These are phyloP conservation scores for Epichloe hybrida DNA, from an alignment of 2,329 filamentous ascomycete genomes.

Conservation along the genomic window DNA sequence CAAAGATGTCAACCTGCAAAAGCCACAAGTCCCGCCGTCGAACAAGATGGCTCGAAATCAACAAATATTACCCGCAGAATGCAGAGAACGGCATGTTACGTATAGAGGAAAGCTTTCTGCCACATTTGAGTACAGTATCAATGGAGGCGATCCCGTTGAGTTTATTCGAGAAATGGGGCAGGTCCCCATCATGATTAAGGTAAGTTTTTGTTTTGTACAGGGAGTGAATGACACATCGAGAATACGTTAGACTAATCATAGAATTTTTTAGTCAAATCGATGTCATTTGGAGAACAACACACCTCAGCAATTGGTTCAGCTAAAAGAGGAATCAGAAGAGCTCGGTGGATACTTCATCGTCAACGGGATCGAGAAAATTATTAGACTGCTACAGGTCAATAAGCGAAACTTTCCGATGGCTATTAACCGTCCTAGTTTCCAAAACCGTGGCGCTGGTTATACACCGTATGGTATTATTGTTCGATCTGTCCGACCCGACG, in stretches of 20 bases:
- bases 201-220: slow-evolving; percentile 24
- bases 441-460: slow-evolving; percentile 74
- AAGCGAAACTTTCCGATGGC: slow-evolving; percentile 91
- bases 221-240: not conserved
- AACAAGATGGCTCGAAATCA: slow-evolving; percentile 79
- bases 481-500: slow-evolving; percentile 86
- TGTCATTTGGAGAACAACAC: slow-evolving; percentile 83
- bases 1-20: slow-evolving; percentile 71
- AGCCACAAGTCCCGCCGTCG: slow-evolving; percentile 60
- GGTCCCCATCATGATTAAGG: slow-evolving; percentile 86
- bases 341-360: slow-evolving; percentile 94
- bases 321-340: slow-evolving; percentile 93
- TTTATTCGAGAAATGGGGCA: slow-evolving; percentile 75
- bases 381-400: slow-evolving; percentile 81
- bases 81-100: slow-evolving; percentile 81
- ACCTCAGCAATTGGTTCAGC: slow-evolving; percentile 67
- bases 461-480: slow-evolving; percentile 84
- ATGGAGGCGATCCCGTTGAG: slow-evolving; percentile 73
- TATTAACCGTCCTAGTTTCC: slow-evolving; percentile 81
- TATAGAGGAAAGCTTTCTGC: slow-evolving; percentile 80
- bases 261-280: slow-evolving; percentile 55
- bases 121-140: slow-evolving; percentile 73
- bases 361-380: slow-evolving; percentile 94
- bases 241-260: not conserved
- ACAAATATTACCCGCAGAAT: slow-evolving; percentile 83